Evolutionary conservation across 148 eudicot species (phyloP).

Genomic region (Rhododendron henanense): DNA sequence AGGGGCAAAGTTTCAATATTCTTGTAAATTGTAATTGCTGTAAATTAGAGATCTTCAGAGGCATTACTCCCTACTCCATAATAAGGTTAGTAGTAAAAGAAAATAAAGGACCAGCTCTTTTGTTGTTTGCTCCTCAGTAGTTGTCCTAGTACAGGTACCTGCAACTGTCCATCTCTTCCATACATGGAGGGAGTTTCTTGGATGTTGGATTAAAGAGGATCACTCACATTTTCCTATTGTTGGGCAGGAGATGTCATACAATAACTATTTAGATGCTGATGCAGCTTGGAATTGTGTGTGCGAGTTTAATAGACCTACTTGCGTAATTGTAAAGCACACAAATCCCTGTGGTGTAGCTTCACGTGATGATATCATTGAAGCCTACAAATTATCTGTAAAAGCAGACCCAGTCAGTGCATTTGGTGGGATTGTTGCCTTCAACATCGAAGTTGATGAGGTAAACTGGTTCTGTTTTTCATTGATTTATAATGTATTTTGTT

Average conservation of each 20-base stretch:
- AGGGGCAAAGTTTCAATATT: not conserved
- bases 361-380: constrained; percentile 78
- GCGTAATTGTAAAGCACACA: constrained; percentile 96
- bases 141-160: not conserved
- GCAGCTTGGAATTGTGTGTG: constrained; percentile 99
- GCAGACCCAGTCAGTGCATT: constrained; percentile 98
- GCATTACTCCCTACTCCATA: not conserved
- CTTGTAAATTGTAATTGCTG: not conserved
- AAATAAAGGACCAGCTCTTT: not conserved
- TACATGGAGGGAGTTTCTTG: not conserved
- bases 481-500: not conserved
- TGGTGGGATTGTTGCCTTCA: constrained; percentile 98
- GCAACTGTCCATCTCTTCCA: not conserved
- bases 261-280: constrained; percentile 96
- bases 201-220: not conserved
- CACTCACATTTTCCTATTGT: not conserved
- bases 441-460: constrained; percentile 94
- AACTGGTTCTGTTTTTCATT: not conserved
- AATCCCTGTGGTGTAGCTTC: constrained; percentile 99
- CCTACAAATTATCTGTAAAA: constrained; percentile 85
- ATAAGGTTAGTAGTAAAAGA: not conserved
- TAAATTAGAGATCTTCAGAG: not conserved
- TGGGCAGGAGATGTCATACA: constrained; percentile 97
- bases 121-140: not conserved
- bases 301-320: constrained; percentile 83